Conservation (phyloP, 2,329 filamentous ascomycete genomes). For the Didymella segeticola region DNA sequence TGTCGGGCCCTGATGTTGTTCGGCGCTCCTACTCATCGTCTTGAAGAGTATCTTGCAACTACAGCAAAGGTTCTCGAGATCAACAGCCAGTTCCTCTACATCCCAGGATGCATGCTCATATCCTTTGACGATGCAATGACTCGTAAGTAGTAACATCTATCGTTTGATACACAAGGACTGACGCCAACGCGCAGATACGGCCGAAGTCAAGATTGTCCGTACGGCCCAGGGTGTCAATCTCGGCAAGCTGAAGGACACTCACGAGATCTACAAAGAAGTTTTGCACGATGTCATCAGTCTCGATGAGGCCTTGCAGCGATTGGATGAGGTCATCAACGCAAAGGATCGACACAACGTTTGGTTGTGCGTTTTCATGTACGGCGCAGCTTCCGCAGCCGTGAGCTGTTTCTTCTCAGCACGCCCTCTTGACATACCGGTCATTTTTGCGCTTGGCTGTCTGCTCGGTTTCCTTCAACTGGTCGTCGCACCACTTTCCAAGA, state of each 20-base stretch:
- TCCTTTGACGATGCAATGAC: conserved; percentile 77
- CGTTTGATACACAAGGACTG: not conserved
- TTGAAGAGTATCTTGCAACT: conserved; percentile 91
- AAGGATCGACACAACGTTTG: conserved; percentile 60
- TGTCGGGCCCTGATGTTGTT: conserved; percentile 87
- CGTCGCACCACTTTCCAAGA: conserved; percentile 73
- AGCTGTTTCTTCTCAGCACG: conserved; percentile 80
- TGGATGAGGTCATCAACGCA: conserved; percentile 67
- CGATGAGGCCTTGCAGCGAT: conserved; percentile 69
- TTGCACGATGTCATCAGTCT: conserved; percentile 75
- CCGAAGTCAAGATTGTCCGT: conserved; percentile 79
- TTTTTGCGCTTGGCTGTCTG: conserved; percentile 74
- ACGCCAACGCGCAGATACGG: conserved; percentile 33
- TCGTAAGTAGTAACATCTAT: conserved; percentile 36
- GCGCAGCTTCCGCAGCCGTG: conserved; percentile 75
- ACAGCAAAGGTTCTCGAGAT: conserved; percentile 84
- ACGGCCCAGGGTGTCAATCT: conserved; percentile 73
- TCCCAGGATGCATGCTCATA: conserved; percentile 91
- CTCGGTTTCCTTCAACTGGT: conserved; percentile 78
- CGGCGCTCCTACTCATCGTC: conserved; percentile 85
- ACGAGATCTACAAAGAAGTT: conserved; percentile 80
- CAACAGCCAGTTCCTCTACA: conserved; percentile 85
- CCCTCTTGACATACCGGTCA: conserved; percentile 78
- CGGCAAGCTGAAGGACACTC: conserved; percentile 74
- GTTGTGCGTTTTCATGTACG: conserved; percentile 69